Percentiles rank a stretch among this genome's conserved stretches.
These are phyloP conservation scores for Aspergillus fructus DNA, from an alignment of 2,329 filamentous ascomycete species.

Conservation along the genomic window DNA sequence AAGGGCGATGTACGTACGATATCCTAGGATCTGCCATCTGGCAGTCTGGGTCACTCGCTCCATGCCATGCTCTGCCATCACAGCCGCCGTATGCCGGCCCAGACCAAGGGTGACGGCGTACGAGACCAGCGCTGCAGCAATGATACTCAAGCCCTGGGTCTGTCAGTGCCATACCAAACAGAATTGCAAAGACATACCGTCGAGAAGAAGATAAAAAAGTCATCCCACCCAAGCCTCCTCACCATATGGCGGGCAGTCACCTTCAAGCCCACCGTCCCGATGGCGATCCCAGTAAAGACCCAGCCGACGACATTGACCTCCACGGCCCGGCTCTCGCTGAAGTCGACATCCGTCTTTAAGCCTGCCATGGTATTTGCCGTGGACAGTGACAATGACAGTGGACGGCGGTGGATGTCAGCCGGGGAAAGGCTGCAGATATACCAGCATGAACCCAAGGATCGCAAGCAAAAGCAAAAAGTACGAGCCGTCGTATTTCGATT, in stretches of 20 bases:
- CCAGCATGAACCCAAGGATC: too few relatives aligned
- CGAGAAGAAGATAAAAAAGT: slow-evolving; percentile 31
- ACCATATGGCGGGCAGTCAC: slow-evolving; percentile 19
- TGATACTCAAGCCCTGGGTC: slow-evolving; percentile 24
- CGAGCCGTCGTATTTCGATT: too few relatives aligned
- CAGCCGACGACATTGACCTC: slow-evolving; percentile 25
- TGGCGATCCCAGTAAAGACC: slow-evolving; percentile 25
- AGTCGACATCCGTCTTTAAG: slow-evolving; percentile 17
- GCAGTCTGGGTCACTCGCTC: slow-evolving; percentile 18
- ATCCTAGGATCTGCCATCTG: slow-evolving; percentile 28
- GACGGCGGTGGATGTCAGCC: too few relatives aligned
- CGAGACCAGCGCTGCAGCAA: slow-evolving; percentile 26
- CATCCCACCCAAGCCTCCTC: slow-evolving; percentile 28
- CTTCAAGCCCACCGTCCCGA: slow-evolving; percentile 23
- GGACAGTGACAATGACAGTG: too few relatives aligned
- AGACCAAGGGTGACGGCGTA: slow-evolving; percentile 26
- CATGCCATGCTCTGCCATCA: slow-evolving; percentile 23
- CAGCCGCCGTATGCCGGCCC: slow-evolving; percentile 26
- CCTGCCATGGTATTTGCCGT: too few relatives aligned
- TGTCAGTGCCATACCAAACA: neutral
- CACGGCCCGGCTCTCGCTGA: slow-evolving; percentile 18
- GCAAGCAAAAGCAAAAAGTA: too few relatives aligned
- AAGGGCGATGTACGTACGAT: slow-evolving; percentile 11
- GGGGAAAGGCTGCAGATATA: too few relatives aligned
- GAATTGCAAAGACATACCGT: slow-evolving; percentile 15